Conservation (phyloP, 345 rosid species). For the Rhodamnia argentea region DNA sequence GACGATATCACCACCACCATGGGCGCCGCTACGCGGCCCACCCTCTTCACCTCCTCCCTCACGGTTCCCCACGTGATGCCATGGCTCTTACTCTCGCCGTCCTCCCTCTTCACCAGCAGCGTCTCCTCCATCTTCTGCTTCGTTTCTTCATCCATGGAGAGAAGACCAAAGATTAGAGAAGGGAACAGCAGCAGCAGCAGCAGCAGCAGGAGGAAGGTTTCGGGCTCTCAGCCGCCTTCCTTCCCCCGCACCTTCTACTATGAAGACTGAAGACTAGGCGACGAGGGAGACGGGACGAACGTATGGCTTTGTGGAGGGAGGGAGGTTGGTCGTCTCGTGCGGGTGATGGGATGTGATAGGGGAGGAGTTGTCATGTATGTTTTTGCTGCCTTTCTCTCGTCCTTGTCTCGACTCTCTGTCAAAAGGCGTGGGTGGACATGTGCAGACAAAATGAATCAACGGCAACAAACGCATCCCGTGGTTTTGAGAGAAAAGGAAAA, state of each 20-base stretch:
- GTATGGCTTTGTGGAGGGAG: not conserved
- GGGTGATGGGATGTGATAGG: not conserved
- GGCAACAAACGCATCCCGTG: not conserved
- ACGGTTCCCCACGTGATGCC: not conserved
- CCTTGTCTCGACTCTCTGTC: not conserved
- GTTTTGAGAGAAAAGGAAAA: not conserved
- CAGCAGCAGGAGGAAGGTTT: not conserved
- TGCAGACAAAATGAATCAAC: not conserved
- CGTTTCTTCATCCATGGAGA: not conserved
- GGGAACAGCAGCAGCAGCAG: not conserved
- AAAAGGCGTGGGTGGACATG: too few relatives aligned
- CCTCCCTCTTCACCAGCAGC: not conserved
- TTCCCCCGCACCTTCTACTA: not conserved
- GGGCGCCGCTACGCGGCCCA: constrained; percentile 47
- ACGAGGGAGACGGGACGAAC: too few relatives aligned
- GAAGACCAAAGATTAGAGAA: not conserved
- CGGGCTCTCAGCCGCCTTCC: not conserved
- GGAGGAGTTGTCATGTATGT: not conserved
- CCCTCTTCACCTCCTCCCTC: constrained; percentile 32
- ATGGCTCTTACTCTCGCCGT: not conserved
- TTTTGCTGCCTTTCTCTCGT: not conserved
- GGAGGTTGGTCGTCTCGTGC: not conserved
- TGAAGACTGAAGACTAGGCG: not conserved
- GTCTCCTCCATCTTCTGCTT: not conserved
- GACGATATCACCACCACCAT: constrained; percentile 62